Evolutionary conservation across 2,329 filamentous ascomycete genomes (phyloP), one percentile per base, ranked within the genome.

Genomic region (Trichoderma sp.): DNA sequence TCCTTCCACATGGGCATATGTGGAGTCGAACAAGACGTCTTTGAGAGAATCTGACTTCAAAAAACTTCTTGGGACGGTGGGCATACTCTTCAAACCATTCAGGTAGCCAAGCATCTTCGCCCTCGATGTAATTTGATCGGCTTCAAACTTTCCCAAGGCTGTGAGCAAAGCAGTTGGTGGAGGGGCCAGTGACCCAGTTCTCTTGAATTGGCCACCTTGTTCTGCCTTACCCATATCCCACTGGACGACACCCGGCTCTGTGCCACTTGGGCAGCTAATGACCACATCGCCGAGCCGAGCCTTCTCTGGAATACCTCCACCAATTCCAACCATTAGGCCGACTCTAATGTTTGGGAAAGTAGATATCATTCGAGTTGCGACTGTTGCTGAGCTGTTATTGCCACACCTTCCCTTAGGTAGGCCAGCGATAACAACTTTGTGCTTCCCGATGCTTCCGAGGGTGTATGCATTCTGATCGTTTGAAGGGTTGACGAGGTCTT

Each of bases 361-460:
- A 24, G 71, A 69, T 14, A 77, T 47, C 77, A 83, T 80, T 47
- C 79, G 74, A 53, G 68, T 73, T 14, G 78, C 79, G 1, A 83
- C 78, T 0, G 60, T 70, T 15, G 79, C 74, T 12, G 81, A 80
- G 8, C 79, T 77, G 11, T 61, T 73, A 28, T 64, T 79, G 3
- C 81, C 81, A 34, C 76, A 77, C 39, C 76, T 74, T 0, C 80
- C 79, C n/a, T 76, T 73, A 5, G 81, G 81, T 2, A 82, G 66
- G 61, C 74, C 73, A 0, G 76, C 78, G 30, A 82, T 75, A 14
- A 81, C 77, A 21, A 81, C 76, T 39, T 79, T 79, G 61, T 81
- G 79, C 1, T 61, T 62, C 0, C 76, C 73, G 30, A 82, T 76
- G 6, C 64, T 63, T 11, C 79, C 79, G 1, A 78, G 61, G 0